Percentiles rank a stretch among this genome's conserved stretches.
Conservation (phyloP, 2,329 filamentous ascomycete species). For the Cladophialophora carrionii region DNA sequence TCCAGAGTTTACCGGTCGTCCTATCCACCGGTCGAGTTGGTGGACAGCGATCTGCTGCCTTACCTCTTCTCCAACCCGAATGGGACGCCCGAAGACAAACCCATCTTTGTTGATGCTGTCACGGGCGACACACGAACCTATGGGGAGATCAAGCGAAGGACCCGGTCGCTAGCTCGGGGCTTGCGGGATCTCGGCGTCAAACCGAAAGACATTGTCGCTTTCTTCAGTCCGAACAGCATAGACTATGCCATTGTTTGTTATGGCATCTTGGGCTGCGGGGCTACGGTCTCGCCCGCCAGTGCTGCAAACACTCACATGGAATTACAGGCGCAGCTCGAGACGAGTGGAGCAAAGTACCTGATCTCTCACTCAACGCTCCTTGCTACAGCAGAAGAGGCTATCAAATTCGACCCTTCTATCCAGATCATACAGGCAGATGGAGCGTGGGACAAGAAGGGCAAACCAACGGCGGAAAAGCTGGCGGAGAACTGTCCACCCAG, state of each 20-base stretch:
- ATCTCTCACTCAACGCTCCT: slow-evolving; percentile 73
- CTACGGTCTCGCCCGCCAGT: slow-evolving; percentile 79
- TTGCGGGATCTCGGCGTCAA: slow-evolving; percentile 43
- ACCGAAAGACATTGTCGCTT: slow-evolving; percentile 59
- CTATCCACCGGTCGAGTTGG: slow-evolving; percentile 21
- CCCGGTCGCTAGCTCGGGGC: slow-evolving; percentile 27
- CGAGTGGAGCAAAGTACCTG: slow-evolving; percentile 73
- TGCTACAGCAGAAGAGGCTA: slow-evolving; percentile 67
- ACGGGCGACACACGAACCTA: slow-evolving; percentile 24
- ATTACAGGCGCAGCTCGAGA: slow-evolving; percentile 79
- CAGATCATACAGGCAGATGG: slow-evolving; percentile 63
- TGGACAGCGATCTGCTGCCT: slow-evolving; percentile 27
- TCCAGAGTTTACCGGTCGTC: slow-evolving; percentile 25
- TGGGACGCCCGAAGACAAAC: slow-evolving; percentile 27
- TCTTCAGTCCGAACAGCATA: slow-evolving; percentile 77
- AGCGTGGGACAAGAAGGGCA: slow-evolving; percentile 72
- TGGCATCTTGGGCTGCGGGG: slow-evolving; percentile 81
- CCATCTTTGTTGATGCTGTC: slow-evolving; percentile 31
- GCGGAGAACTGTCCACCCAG: slow-evolving; percentile 24
- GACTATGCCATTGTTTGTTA: slow-evolving; percentile 78
- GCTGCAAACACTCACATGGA: slow-evolving; percentile 83
- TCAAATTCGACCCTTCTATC: slow-evolving; percentile 47
- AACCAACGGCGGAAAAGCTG: slow-evolving; percentile 26
- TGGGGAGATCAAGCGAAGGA: slow-evolving; percentile 25
- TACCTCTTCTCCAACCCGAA: slow-evolving; percentile 33